phyloP scores from a whole-genome alignment of 2,329 filamentous ascomycete genomes.

The Stachybotrys elegans region DNA sequence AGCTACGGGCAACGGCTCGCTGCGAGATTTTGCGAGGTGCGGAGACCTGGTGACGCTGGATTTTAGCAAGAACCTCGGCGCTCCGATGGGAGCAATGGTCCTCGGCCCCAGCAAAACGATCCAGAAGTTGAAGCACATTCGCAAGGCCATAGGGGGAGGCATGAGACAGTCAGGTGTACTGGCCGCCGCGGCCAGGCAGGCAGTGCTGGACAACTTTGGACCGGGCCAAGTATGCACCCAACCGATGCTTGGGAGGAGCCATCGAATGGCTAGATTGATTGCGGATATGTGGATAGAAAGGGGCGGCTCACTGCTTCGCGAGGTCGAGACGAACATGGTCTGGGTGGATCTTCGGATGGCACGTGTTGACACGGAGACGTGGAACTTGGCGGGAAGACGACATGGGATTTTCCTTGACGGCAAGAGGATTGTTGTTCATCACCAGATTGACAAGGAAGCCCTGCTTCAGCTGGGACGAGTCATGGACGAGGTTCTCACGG shows the following conservation, averaged over 20 bases:
- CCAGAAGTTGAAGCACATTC: slow-evolving; percentile 66
- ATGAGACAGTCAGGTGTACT: slow-evolving; percentile 72
- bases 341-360: slow-evolving; percentile 44
- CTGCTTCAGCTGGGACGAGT: background rate
- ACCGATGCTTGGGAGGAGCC: slow-evolving; percentile 39
- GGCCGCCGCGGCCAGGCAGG: slow-evolving; percentile 69
- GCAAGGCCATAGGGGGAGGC: slow-evolving; percentile 78
- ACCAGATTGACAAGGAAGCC: background rate
- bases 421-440: background rate
- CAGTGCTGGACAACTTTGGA: slow-evolving; percentile 74
- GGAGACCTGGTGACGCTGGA: slow-evolving; percentile 56
- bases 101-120: slow-evolving; percentile 47
- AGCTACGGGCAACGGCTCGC: slow-evolving; percentile 34
- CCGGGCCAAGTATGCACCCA: slow-evolving; percentile 31
- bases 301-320: slow-evolving; percentile 59
- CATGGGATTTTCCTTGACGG: background rate
- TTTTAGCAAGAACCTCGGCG: slow-evolving; percentile 49
- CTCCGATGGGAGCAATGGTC: slow-evolving; percentile 45
- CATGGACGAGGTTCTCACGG: background rate
- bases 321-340: slow-evolving; percentile 74
- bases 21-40: slow-evolving; percentile 35
- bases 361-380: background rate
- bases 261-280: slow-evolving; percentile 49
- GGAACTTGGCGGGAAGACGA: background rate
- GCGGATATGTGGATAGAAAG: slow-evolving; percentile 59